Evolutionary conservation across 805 yeast genomes (phyloP), one percentile per base, ranked within the genome.

Genomic region (Cyberlindnera bimundalis): DNA sequence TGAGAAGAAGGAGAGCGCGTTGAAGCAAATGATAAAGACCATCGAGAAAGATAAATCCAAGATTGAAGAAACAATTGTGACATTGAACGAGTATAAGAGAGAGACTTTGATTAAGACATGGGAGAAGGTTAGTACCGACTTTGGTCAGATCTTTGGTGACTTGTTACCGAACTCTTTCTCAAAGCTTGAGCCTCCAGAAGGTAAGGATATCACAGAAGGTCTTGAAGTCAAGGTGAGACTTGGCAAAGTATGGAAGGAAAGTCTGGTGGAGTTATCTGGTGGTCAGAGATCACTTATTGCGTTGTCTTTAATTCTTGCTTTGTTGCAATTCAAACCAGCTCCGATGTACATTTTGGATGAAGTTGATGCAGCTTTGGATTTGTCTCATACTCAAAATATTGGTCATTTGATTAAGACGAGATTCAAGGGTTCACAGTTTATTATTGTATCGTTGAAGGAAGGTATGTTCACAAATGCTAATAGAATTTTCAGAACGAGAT

Each of bases 391-490:
- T 1, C 98, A 93, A 62, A 93, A 93, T 56, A 93, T 93, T 56
- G 99, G 99, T 4, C 96, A 88, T 57, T 71, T 93, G 60, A 93
- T 93, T 62, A 93, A 91, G 65, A 91, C 97, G 0, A 71, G 96
- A 52, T 93, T 93, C 66, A 84, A 86, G 62, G 96, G 96, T 1
- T 85, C 97, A 2, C 99, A 93, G 60, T 93, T 93, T 60, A 91
- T 93, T 49, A 95, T 93, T 35, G 99, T 93, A 17, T 87, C 96
- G 20, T 77, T 93, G 66, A 93, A 93, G 59, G 99, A 93, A 63
- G 99, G 98, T 12, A 88, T 93, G 96, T 93, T 93, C 59, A 84
- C 96, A 9, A 93, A 93, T 64, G 99, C 99, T 8, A 95, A 95
- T 59, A 73, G 96, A 48, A 86, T 93, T 16, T 93, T 89, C 64